Evolutionary conservation across 371 early-diverging fungal genomes (phyloP), one percentile per base, ranked within the genome.

Genomic region (Quaeritorhiza haematococci): DNA sequence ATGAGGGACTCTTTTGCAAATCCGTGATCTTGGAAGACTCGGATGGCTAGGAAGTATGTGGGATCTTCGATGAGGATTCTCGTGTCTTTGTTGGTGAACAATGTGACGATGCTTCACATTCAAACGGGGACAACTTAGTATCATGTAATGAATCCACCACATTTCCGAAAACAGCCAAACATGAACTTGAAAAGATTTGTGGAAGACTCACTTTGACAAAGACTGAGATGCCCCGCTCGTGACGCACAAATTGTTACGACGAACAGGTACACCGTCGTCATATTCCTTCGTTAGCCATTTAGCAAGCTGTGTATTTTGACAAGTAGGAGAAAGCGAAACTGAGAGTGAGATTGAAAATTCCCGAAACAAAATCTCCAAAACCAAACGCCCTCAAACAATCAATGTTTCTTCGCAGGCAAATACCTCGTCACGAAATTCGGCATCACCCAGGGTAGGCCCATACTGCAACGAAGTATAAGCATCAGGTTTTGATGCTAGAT

Each of bases 41-140:
- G 41, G 48, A 75, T 75, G 7, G 76, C 80, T 0, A 83, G 64
- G 61, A 77, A 79, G 53, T 83, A 84, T 5, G 85, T 83, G 3
- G 85, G 85, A 32, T 82, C 68, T 53, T 84, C 82, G 32, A 83
- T 70, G 30, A 75, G 69, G 29, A 77, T 50, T 26, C 50, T 44
- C 1, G 65, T 64, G 8, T n/a, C 13, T 13, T 32, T n/a, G 0
- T 49, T 38, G 4, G 59, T 61, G 48, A 59, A 61, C n/a, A 64
- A 35, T 23, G 57, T 27, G 13, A 61, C 24, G 23, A 64, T 59
- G 53, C n/a, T n/a, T n/a, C n/a, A n/a, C n/a, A n/a, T n/a, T n/a
- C n/a, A n/a, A n/a, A n/a, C n/a, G n/a, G n/a, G n/a, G n/a, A n/a
- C n/a, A n/a, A n/a, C n/a, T n/a, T n/a, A n/a, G n/a, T n/a, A n/a